Evolutionary conservation across 352 stramenopile species (phyloP).

Genomic region (Thraustochytrium striatum): DNA sequence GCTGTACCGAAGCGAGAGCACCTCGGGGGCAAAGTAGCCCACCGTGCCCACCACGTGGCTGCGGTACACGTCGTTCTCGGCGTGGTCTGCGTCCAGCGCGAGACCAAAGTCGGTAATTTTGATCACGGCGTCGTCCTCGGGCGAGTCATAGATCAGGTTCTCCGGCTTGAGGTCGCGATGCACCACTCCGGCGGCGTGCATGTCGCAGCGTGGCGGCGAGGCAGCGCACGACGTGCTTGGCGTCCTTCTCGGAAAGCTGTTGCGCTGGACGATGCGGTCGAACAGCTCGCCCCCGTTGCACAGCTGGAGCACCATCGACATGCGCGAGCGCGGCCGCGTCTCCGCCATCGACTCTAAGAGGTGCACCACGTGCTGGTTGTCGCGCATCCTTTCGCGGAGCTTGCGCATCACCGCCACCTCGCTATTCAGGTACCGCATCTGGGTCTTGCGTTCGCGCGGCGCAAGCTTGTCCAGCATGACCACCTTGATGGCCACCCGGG

Average conservation of each 20-base stretch:
- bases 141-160: constrained; percentile 36
- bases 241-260: too few species aligned
- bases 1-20: constrained; percentile 64
- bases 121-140: constrained; percentile 59
- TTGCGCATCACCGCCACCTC: constrained; percentile 46
- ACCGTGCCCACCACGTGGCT: constrained; percentile 25
- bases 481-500: constrained; percentile 25
- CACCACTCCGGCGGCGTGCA: constrained; percentile 44
- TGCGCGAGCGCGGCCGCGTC: constrained; percentile 68
- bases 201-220: neutral
- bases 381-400: neutral
- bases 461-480: constrained; percentile 14
- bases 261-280: constrained; percentile 80
- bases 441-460: constrained; percentile 16
- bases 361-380: constrained; percentile 35
- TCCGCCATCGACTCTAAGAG: constrained; percentile 59
- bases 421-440: constrained; percentile 40
- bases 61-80: constrained; percentile 29
- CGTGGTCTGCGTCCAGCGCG: constrained; percentile 22
- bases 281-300: constrained; percentile 87
- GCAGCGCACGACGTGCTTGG: constrained; percentile 8
- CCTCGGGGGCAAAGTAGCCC: constrained; percentile 71
- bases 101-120: constrained; percentile 49
- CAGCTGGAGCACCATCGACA: constrained; percentile 54
- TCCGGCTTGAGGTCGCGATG: constrained; percentile 47